Conservation (phyloP, 192 early-diverging fungal species). For the Backusella psychrophila region DNA sequence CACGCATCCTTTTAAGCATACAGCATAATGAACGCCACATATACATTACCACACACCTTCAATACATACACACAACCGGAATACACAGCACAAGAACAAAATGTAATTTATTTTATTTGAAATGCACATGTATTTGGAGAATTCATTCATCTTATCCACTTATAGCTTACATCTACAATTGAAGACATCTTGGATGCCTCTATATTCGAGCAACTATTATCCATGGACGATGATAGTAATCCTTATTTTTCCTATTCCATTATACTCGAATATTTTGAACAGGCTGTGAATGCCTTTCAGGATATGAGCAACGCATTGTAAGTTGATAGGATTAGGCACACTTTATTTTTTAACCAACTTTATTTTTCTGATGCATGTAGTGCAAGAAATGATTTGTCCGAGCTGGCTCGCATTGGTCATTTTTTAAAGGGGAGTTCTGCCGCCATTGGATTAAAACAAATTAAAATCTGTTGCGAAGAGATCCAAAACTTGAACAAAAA, state of each 20-base stretch:
- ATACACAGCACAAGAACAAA: background rate
- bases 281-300: conserved; percentile 76
- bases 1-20: background rate
- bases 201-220: conserved; percentile 83
- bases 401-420: conserved; percentile 80
- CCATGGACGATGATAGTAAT: conserved; percentile 91
- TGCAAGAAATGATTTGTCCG: conserved; percentile 54
- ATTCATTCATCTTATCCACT: background rate
- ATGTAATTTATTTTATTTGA: background rate
- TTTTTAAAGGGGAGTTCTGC: conserved; percentile 92
- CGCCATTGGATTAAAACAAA: conserved; percentile 75
- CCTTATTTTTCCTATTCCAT: conserved; percentile 72
- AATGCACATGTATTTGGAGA: background rate
- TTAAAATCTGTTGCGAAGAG: conserved; percentile 80
- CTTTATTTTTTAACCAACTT: background rate
- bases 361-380: conserved; percentile 24
- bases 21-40: background rate
- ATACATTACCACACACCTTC: background rate
- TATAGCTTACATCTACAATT: background rate
- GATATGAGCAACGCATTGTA: conserved; percentile 75
- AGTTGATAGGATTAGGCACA: conserved; percentile 4
- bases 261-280: conserved; percentile 79
- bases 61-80: background rate
- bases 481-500: conserved; percentile 78
- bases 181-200: conserved; percentile 69